A percentile compares a stretch with the other conserved stretches of the same genome.
Evolutionary conservation across 768 basidiomycete genomes (phyloP).

Genomic region (Termitomyces sp.): DNA sequence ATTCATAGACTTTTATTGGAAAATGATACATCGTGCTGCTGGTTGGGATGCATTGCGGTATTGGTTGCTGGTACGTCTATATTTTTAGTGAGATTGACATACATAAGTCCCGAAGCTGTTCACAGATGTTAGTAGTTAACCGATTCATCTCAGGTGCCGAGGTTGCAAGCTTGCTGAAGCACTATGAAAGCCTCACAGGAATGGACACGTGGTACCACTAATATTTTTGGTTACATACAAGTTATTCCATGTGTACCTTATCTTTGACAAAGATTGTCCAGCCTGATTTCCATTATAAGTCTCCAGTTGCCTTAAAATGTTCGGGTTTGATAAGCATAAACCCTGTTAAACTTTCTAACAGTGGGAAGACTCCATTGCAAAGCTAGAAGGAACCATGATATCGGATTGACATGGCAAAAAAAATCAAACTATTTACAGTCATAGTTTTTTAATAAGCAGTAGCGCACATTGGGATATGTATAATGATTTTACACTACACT

Average conservation of each 20-base stretch:
- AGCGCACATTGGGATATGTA: not conserved
- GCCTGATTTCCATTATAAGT: too few relatives aligned
- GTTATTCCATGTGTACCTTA: not conserved
- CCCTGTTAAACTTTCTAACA: too few relatives aligned
- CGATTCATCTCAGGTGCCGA: conserved; percentile 47
- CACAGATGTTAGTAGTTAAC: conserved; percentile 49
- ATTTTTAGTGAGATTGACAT: not conserved
- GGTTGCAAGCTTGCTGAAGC: conserved; percentile 41
- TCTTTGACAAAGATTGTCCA: too few relatives aligned
- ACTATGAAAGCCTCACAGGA: conserved; percentile 51
- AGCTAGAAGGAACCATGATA: too few relatives aligned
- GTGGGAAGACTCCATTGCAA: too few relatives aligned
- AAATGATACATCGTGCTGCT: conserved; percentile 62
- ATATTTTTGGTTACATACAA: not conserved
- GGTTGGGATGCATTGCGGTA: conserved; percentile 60
- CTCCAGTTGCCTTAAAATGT: too few relatives aligned
- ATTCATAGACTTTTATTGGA: conserved; percentile 60
- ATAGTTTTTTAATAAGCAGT: not conserved
- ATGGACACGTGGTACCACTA: conserved; percentile 36
- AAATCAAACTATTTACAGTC: not conserved
- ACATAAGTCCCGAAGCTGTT: not conserved
- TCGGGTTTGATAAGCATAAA: too few relatives aligned
- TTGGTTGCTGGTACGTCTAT: conserved; percentile 45
- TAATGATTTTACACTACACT: conserved; percentile 1
- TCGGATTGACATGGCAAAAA: not conserved